Conservation (phyloP, 331 rosid species). For the Phaseolus coccineus region DNA sequence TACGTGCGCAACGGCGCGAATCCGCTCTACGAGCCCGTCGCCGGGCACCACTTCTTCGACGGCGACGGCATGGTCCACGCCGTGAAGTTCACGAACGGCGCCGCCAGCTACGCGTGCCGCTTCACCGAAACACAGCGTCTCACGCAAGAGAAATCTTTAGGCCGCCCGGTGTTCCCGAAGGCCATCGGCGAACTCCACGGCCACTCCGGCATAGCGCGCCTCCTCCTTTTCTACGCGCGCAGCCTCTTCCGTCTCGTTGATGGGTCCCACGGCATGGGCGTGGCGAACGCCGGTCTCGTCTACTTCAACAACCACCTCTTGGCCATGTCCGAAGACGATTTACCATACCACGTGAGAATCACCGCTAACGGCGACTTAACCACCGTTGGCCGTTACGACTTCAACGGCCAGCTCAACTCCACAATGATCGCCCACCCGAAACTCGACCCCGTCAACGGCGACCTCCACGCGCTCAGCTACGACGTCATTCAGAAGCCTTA, state of each 20-base stretch:
- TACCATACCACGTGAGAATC: slow-evolving; percentile 75
- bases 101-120: slow-evolving; percentile 78
- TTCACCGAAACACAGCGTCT: slow-evolving; percentile 86
- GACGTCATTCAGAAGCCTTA: slow-evolving; percentile 87
- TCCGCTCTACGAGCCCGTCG: slow-evolving; percentile 79
- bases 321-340: slow-evolving; percentile 95
- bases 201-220: slow-evolving; percentile 92
- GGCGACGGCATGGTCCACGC: slow-evolving; percentile 99
- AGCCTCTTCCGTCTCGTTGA: slow-evolving; percentile 72
- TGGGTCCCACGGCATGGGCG: slow-evolving; percentile 78
- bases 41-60: slow-evolving; percentile 97
- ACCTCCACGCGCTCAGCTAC: slow-evolving; percentile 81
- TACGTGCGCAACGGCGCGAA: slow-evolving; percentile 95
- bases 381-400: slow-evolving; percentile 79
- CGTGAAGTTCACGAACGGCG: slow-evolving; percentile 58
- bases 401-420: slow-evolving; percentile 59
- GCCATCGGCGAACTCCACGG: slow-evolving; percentile 99
- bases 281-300: slow-evolving; percentile 93
- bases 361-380: slow-evolving; percentile 72
- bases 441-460: slow-evolving; percentile 72
- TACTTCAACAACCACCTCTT: slow-evolving; percentile 72
- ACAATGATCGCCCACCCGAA: slow-evolving; percentile 97
- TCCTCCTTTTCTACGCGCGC: slow-evolving; percentile 77
- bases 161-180: slow-evolving; percentile 84
- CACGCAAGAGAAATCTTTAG: slow-evolving; percentile 68